Conservation (phyloP, 371 early-diverging fungal species). For the Cladochytrium tenue region DNA sequence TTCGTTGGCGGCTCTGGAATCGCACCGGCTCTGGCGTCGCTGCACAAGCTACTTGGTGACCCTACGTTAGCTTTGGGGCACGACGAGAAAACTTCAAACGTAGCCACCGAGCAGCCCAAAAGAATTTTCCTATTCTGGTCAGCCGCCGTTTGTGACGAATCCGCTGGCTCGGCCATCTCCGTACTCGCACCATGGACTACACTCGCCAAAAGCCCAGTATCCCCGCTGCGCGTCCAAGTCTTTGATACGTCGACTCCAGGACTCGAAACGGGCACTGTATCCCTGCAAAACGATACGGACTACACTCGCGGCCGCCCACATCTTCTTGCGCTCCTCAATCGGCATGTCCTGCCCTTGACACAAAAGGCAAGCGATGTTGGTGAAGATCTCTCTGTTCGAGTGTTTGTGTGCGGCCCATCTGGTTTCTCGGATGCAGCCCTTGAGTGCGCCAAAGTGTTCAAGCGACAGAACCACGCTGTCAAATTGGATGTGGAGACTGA, state of each 20-base stretch:
- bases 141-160: neutral
- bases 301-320: neutral
- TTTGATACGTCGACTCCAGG: neutral
- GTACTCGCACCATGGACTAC: neutral
- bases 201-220: neutral
- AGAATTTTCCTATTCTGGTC: conserved; percentile 8
- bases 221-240: neutral
- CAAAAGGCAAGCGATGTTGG: neutral
- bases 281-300: neutral
- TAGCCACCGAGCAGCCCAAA: neutral
- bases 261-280: neutral
- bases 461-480: neutral
- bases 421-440: conserved; percentile 16
- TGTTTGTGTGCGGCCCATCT: conserved; percentile 20
- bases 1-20: conserved; percentile 13
- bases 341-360: neutral
- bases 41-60: neutral
- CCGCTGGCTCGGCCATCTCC: neutral
- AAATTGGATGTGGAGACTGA: conserved; percentile 2
- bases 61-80: neutral
- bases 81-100: neutral
- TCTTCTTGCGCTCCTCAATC: neutral
- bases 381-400: neutral
- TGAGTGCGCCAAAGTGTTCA: neutral
- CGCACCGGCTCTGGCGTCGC: conserved; percentile 1